phyloP scores from a whole-genome alignment of 139 green algal species.

The Coelastrella sp. region DNA sequence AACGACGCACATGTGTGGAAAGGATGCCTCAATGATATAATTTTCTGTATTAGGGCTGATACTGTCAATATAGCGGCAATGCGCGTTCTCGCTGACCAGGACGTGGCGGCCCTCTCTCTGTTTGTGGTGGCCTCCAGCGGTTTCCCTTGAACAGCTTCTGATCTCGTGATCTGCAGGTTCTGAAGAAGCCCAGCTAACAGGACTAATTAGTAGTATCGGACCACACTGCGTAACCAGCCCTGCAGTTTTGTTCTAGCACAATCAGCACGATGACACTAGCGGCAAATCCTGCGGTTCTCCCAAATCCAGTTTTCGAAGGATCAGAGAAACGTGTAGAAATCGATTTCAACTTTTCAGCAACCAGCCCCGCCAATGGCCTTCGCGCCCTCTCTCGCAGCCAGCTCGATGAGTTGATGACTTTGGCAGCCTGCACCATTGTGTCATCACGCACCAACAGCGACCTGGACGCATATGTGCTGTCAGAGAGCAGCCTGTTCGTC shows the following conservation, averaged over 20 bases:
- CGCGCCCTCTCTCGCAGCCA: conserved; percentile 72
- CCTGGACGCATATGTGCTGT: conserved; percentile 98
- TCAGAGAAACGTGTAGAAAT: conserved; percentile 96
- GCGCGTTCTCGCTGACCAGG: background rate
- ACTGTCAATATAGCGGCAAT: background rate
- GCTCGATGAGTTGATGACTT: conserved; percentile 82
- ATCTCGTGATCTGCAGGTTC: background rate
- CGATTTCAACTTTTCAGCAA: conserved; percentile 72
- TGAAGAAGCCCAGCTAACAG: conserved; percentile 55
- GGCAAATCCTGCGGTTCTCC: conserved; percentile 33
- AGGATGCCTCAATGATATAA: background rate
- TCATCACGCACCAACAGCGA: conserved; percentile 78
- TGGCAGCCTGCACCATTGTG: conserved; percentile 95
- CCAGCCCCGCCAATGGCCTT: conserved; percentile 67
- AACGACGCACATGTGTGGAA: background rate
- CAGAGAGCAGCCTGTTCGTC: conserved; percentile 97
- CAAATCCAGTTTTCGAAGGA: conserved; percentile 87
- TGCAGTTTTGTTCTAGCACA: conserved; percentile 23
- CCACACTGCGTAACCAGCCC: conserved; percentile 12
- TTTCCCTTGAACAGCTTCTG: background rate
- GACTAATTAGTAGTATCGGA: conserved; percentile 9
- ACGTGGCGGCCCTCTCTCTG: background rate
- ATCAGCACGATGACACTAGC: conserved; percentile 42
- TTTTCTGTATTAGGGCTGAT: background rate
- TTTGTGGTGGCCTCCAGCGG: background rate